Conservation (phyloP, 768 basidiomycete genomes). For the Rhizopogon sp. region DNA sequence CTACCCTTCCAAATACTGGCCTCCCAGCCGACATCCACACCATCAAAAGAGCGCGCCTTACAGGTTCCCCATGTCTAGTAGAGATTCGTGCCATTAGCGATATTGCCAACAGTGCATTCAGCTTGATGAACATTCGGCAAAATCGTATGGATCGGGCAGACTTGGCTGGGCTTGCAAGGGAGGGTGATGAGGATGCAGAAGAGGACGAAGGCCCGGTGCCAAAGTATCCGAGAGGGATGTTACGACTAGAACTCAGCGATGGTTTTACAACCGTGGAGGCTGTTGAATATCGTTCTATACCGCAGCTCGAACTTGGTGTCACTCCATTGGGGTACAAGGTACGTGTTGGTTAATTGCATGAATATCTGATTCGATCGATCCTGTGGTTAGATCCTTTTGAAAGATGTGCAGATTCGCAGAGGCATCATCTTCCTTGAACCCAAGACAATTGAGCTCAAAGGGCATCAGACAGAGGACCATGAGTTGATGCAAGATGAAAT, state of each 20-base stretch:
- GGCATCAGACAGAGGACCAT: constrained; percentile 59
- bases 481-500: constrained; percentile 51
- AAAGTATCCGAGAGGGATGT: constrained; percentile 76
- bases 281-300: constrained; percentile 71
- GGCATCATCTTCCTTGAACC: constrained; percentile 81
- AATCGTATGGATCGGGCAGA: constrained; percentile 58
- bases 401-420: constrained; percentile 58
- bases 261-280: constrained; percentile 66
- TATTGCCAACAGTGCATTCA: constrained; percentile 80
- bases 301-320: constrained; percentile 61
- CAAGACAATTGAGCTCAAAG: constrained; percentile 52
- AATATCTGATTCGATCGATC: not conserved
- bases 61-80: constrained; percentile 56
- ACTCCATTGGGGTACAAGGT: constrained; percentile 87
- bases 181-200: constrained; percentile 47
- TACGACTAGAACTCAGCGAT: constrained; percentile 73
- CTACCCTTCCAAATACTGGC: constrained; percentile 67
- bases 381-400: constrained; percentile 55
- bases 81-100: constrained; percentile 79
- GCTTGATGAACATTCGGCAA: constrained; percentile 62
- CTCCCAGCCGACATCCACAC: constrained; percentile 43
- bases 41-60: constrained; percentile 30
- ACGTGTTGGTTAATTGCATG: not conserved
- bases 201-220: constrained; percentile 74
- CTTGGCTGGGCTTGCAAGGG: constrained; percentile 34